Evolutionary conservation across 768 basidiomycete species (phyloP), one percentile per base, ranked within the genome.

Genomic region (Leccinum obscurum): DNA sequence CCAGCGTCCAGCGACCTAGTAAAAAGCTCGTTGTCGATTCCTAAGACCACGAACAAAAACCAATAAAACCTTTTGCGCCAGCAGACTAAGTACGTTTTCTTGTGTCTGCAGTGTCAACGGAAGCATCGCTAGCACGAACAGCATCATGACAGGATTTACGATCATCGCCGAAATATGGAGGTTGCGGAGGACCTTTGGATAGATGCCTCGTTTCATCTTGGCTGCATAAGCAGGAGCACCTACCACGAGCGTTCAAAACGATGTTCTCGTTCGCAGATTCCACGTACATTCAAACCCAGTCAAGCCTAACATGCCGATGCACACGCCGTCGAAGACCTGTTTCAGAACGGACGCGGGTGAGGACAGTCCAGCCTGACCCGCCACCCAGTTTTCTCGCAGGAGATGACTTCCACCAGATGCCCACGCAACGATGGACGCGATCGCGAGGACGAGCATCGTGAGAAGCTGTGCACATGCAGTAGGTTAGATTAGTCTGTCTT

Each of bases 231-330:
- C 81, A 4, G 89, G 88, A 0, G 82, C 80, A 58, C 87, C 87
- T 80, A 57, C 7, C 37, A 57, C 44, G 11, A 35, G 10, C 2
- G 17, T 55, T 62, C 17, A 62, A 20, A 57, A 30, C 22, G 10
- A 54, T 48, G 35, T 54, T n/a, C 7, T 13, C 20, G 32, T 28
- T 34, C 6, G 8, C 32, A 34, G 26, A 35, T 20, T 26, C 4
- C 44, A 37, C 64, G 15, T 22, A 87, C 87, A 87, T 79, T 87
- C 85, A 66, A 86, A 85, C 8, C 87, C 89, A 1, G 90, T 90
- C 37, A 90, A 76, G 0, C 88, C 88, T 1, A 92, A 76, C 77
- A 90, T 86, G 0, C 86, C 83, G 3, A 92, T 75, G 64, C 88
- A 90, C 28, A 88, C 76, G 0, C 90, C 90, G 60, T 85, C 77